phyloP scores from a whole-genome alignment of 495 filamentous ascomycete genomes.

The Talaromyces adpressus region DNA sequence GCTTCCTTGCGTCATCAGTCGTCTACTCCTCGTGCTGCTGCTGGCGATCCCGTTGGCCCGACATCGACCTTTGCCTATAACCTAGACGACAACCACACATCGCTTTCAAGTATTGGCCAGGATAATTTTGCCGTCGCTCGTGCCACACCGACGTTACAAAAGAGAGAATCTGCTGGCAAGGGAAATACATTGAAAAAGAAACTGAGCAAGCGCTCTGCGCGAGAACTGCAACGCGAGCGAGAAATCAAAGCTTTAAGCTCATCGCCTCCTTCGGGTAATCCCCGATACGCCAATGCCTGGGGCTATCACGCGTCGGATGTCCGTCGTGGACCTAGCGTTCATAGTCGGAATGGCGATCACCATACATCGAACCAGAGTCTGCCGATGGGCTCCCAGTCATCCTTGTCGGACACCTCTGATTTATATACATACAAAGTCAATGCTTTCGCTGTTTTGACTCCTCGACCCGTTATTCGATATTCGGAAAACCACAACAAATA shows the following conservation, averaged over 20 bases:
- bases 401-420: slow-evolving; percentile 63
- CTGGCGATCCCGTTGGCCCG: slow-evolving; percentile 21
- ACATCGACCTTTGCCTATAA: slow-evolving; percentile 38
- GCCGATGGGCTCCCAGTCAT: slow-evolving; percentile 65
- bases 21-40: slow-evolving; percentile 6
- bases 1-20: slow-evolving; percentile 13
- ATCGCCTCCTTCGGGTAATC: slow-evolving; percentile 54
- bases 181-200: slow-evolving; percentile 53
- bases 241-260: slow-evolving; percentile 81
- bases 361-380: slow-evolving; percentile 61
- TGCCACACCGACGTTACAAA: slow-evolving; percentile 57
- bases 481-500: slow-evolving; percentile 47
- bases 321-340: slow-evolving; percentile 49
- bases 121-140: slow-evolving; percentile 33
- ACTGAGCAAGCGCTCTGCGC: slow-evolving; percentile 69
- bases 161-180: slow-evolving; percentile 43
- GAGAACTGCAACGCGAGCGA: slow-evolving; percentile 69
- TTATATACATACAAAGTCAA: slow-evolving; percentile 67
- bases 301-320: slow-evolving; percentile 50
- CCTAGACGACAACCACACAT: slow-evolving; percentile 30
- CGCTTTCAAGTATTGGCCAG: slow-evolving; percentile 35
- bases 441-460: slow-evolving; percentile 64
- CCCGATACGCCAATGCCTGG: slow-evolving; percentile 43
- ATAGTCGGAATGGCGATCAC: slow-evolving; percentile 53
- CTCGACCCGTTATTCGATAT: slow-evolving; percentile 71